Evolutionary conservation across 1,284 basidiomycete genomes (phyloP).

Genomic region (Puccinia brachypodii): DNA sequence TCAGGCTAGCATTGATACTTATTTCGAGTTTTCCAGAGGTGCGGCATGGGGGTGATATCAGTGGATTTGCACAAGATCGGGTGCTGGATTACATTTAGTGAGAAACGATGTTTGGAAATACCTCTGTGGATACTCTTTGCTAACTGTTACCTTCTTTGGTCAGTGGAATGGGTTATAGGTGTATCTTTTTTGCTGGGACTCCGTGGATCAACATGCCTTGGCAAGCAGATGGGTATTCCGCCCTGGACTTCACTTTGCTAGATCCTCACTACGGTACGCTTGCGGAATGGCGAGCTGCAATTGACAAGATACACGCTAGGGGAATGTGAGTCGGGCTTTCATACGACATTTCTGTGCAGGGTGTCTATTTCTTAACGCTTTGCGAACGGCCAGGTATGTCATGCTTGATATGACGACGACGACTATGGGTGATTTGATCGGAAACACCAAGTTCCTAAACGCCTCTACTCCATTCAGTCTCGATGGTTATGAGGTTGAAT

Average conservation of each 20-base stretch:
- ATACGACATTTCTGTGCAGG: not conserved
- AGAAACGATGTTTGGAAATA: not conserved
- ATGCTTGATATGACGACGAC: conserved; percentile 90
- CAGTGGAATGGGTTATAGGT: conserved; percentile 73
- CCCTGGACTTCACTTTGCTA: conserved; percentile 79
- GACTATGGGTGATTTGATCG: conserved; percentile 82
- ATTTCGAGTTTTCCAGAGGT: conserved; percentile 62
- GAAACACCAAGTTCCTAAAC: conserved; percentile 77
- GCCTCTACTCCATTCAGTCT: conserved; percentile 73
- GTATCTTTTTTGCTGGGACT: conserved; percentile 85
- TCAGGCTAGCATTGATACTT: not conserved
- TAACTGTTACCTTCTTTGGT: not conserved
- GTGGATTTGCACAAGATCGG: conserved; percentile 67
- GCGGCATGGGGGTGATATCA: conserved; percentile 79
- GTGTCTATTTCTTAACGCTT: not conserved
- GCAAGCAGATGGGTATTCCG: conserved; percentile 92
- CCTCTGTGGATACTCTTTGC: not conserved
- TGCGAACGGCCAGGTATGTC: conserved; percentile 61
- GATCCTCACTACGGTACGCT: conserved; percentile 87
- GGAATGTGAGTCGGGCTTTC: conserved; percentile 64
- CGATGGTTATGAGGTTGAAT: conserved; percentile 70
- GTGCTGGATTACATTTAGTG: conserved; percentile 74
- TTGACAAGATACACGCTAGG: conserved; percentile 72
- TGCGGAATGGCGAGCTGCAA: conserved; percentile 70
- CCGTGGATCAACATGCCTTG: conserved; percentile 86